Percentiles rank a stretch among this genome's conserved stretches.
These are phyloP conservation scores for Hemileccinum rubropunctum DNA, from an alignment of 768 basidiomycete species.

Conservation along the genomic window DNA sequence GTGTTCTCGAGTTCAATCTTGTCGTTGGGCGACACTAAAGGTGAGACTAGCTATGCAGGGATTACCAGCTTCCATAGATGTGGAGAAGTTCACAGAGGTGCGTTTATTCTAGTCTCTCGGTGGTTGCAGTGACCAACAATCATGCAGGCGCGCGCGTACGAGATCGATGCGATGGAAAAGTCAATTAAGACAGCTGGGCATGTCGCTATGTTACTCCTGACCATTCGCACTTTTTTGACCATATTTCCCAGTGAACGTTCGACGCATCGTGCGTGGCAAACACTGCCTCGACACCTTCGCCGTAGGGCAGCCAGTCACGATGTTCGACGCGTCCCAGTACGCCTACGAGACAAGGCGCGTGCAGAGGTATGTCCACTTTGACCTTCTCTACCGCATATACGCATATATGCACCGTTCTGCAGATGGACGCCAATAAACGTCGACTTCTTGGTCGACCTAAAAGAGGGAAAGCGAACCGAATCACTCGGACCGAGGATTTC, in stretches of 20 bases:
- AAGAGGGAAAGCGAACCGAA: slow-evolving; percentile 57
- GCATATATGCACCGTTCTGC: slow-evolving; percentile 32
- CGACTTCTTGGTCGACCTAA: slow-evolving; percentile 49
- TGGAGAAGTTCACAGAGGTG: slow-evolving; percentile 88
- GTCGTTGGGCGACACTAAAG: neutral
- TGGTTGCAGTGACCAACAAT: neutral
- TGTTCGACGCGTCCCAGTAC: slow-evolving; percentile 83
- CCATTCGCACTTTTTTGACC: neutral
- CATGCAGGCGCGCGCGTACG: slow-evolving; percentile 77
- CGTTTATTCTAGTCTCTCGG: slow-evolving; percentile 4
- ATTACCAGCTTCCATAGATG: slow-evolving; percentile 74
- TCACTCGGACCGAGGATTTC: slow-evolving; percentile 58
- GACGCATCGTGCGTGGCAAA: slow-evolving; percentile 87
- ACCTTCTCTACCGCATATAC: slow-evolving; percentile 13
- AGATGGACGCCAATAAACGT: slow-evolving; percentile 56
- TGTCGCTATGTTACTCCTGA: neutral
- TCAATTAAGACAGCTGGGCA: slow-evolving; percentile 82
- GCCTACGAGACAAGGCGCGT: slow-evolving; percentile 76
- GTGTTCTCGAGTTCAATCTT: slow-evolving; percentile 9
- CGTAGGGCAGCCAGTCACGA: slow-evolving; percentile 94
- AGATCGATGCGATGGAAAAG: slow-evolving; percentile 86
- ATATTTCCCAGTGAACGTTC: slow-evolving; percentile 50
- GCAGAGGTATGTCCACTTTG: slow-evolving; percentile 58
- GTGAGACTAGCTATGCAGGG: slow-evolving; percentile 48
- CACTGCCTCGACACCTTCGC: slow-evolving; percentile 86